Evolutionary conservation across 805 yeast genomes (phyloP).

Genomic region (Candida argentea): DNA sequence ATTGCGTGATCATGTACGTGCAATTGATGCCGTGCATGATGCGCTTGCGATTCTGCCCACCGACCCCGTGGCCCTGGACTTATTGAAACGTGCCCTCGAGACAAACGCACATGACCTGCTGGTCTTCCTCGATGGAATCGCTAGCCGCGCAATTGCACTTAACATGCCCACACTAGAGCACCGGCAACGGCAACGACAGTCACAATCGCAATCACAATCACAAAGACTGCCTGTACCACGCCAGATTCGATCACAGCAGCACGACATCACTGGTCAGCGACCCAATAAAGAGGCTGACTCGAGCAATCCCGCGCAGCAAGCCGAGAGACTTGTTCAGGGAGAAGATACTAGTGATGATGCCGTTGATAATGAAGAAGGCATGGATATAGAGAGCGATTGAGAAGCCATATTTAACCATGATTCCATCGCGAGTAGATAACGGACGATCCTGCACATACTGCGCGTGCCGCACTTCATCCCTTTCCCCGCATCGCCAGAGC

Average conservation of each 20-base stretch:
- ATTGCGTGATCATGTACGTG: constrained; percentile 49
- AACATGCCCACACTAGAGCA: constrained; percentile 17
- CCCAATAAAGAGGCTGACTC: constrained; percentile 3
- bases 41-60: constrained; percentile 71
- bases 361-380: constrained; percentile 41
- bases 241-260: background rate
- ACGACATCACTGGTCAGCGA: constrained; percentile 15
- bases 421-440: background rate
- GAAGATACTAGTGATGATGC: constrained; percentile 31
- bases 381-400: constrained; percentile 53
- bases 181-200: constrained; percentile 6
- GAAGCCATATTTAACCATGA: background rate
- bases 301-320: constrained; percentile 10
- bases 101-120: constrained; percentile 29
- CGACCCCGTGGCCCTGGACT: constrained; percentile 77
- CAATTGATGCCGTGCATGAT: constrained; percentile 69
- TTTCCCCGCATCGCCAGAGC: too few species aligned
- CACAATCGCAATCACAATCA: background rate
- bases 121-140: constrained; percentile 16
- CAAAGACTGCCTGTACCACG: constrained; percentile 10
- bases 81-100: constrained; percentile 70
- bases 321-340: constrained; percentile 33
- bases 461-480: too few species aligned
- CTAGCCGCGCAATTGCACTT: constrained; percentile 11
- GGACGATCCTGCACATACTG: background rate